Percentiles rank a stretch among this genome's conserved stretches.
phyloP scores from a whole-genome alignment of 257 asterid genomes.

The Jacaranda copaia region DNA sequence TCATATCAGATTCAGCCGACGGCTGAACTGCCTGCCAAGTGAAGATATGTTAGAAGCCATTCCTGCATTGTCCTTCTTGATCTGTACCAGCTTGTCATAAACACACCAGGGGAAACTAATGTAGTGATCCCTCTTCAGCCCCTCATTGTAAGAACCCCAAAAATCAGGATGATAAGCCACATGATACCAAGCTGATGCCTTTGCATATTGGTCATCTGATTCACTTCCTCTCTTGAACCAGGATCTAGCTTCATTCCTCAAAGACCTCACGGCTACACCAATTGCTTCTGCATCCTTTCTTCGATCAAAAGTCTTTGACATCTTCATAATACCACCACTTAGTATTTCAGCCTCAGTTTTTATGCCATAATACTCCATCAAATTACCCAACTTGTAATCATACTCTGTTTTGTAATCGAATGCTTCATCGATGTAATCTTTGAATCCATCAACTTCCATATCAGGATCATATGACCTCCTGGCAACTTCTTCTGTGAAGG shows the following conservation, averaged over 20 bases:
- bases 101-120: slow-evolving; percentile 93
- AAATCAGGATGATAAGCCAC: slow-evolving; percentile 71
- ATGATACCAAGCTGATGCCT: slow-evolving; percentile 96
- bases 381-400: slow-evolving; percentile 80
- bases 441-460: slow-evolving; percentile 73
- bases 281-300: slow-evolving; percentile 81
- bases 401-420: slow-evolving; percentile 63
- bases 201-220: slow-evolving; percentile 53
- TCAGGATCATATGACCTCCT: slow-evolving; percentile 61
- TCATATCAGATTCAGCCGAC: slow-evolving; percentile 40
- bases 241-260: slow-evolving; percentile 77
- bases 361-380: slow-evolving; percentile 88
- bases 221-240: slow-evolving; percentile 76
- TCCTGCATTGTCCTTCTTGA: slow-evolving; percentile 56
- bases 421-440: slow-evolving; percentile 69
- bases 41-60: slow-evolving; percentile 30
- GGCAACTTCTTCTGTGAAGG: slow-evolving; percentile 72
- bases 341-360: slow-evolving; percentile 87
- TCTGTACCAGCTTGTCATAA: slow-evolving; percentile 67
- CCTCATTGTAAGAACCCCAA: slow-evolving; percentile 75
- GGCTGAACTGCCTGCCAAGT: slow-evolving; percentile 35
- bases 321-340: slow-evolving; percentile 76
- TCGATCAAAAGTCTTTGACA: slow-evolving; percentile 72
- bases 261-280: slow-evolving; percentile 65
- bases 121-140: slow-evolving; percentile 65